Evolutionary conservation across 345 rosid genomes (phyloP), one percentile per base, ranked within the genome.

Genomic region (Lumnitzera racemosa): DNA sequence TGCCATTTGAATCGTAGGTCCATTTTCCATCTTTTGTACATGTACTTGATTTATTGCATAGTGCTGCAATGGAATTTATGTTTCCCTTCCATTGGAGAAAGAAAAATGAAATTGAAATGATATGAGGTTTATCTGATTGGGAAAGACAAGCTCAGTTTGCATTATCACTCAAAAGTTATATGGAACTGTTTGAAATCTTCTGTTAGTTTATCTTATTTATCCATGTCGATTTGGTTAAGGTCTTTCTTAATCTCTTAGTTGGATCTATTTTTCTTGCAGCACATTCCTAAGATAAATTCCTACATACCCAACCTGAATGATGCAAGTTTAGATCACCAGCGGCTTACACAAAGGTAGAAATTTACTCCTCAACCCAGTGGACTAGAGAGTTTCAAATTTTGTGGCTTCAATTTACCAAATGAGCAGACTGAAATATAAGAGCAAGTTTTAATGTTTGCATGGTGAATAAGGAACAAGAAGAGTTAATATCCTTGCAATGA

Each of bases 241-340:
- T 53, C 29, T 13, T 66, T 46, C 57, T 62, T 51, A 41, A 48
- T 49, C 46, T 63, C 52, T 73, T 61, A 56, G 58, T 31, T 11
- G 57, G 51, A 58, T 25, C 51, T 29, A 4, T 52, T 64, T 20
- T 56, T 25, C 54, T 50, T 71, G 53, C 84, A 92, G 98, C 98
- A 85, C 62, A 76, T 89, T 56, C 96, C 95, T 5, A 76, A 80
- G 64, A 89, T 89, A 65, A 92, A 92, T 80, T 53, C 96, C 54
- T 84, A 62, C 62, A 87, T 92, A 61, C 98, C 98, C 54, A 81
- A 84, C 70, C 4, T 85, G 50, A 76, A 59, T 60, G 91, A 83
- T 71, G 96, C 96, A 61, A 89, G 83, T 71, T 67, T 87, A 76
- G 98, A 92, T 76, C 88, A 92, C 77, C 91, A 87, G 59, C 89